A percentile compares a stretch with the other conserved stretches of the same genome.
phyloP scores from a whole-genome alignment of 75 land plant species.

The Sequoia sempervirens region DNA sequence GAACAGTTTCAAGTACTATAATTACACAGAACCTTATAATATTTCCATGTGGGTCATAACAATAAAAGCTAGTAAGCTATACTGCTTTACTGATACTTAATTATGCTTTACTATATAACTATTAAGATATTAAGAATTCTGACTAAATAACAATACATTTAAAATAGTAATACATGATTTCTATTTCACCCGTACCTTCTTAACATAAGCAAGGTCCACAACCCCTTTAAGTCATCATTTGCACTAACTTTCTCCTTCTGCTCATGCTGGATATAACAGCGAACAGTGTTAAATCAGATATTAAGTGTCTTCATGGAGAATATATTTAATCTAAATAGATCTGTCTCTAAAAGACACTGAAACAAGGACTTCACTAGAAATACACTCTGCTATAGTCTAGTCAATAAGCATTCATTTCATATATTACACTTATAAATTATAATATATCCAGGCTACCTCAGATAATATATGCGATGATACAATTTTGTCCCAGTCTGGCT shows the following conservation, averaged over 20 bases:
- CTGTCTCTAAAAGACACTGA: not conserved
- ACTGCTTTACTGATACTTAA: too few species aligned
- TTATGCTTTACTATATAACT: too few species aligned
- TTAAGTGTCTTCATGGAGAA: not conserved
- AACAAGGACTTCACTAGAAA: not conserved
- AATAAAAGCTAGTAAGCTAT: too few species aligned
- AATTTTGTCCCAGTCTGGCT: slow-evolving; percentile 94
- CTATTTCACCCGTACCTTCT: slow-evolving; percentile 47
- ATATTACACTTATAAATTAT: not conserved
- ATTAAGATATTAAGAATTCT: too few species aligned
- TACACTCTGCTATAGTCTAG: not conserved
- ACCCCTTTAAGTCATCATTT: slow-evolving; percentile 32
- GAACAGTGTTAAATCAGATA: not conserved
- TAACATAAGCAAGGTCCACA: slow-evolving; percentile 85
- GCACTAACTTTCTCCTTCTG: slow-evolving; percentile 23
- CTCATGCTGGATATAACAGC: slow-evolving; percentile 30
- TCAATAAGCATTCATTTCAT: not conserved
- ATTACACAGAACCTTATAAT: not conserved
- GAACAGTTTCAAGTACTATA: not conserved
- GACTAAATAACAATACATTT: too few species aligned
- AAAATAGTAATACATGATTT: not conserved
- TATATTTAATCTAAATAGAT: not conserved
- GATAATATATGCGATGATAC: slow-evolving; percentile 91
- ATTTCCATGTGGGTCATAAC: not conserved
- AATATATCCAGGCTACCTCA: slow-evolving; percentile 43